Conservation (phyloP, 495 filamentous ascomycete genomes). For the Neurospora sp. region DNA sequence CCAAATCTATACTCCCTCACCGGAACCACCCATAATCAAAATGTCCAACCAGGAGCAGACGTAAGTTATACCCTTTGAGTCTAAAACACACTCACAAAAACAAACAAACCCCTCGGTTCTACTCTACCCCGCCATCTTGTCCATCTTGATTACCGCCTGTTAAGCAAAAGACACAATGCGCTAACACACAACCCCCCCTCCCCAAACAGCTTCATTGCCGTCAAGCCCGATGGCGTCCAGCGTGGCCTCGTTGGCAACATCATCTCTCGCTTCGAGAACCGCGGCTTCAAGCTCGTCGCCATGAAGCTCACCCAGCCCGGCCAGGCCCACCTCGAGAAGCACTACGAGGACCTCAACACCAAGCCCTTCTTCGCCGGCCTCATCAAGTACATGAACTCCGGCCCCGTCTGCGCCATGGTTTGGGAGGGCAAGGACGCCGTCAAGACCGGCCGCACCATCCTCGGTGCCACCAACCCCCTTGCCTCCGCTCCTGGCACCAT, state of each 20-base stretch:
- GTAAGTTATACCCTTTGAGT: conserved; percentile 44
- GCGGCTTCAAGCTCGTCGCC: conserved; percentile 95
- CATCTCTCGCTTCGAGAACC: conserved; percentile 92
- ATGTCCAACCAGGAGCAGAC: conserved; percentile 85
- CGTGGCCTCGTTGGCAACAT: conserved; percentile 95
- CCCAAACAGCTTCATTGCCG: conserved; percentile 78
- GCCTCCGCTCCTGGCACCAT: conserved; percentile 92
- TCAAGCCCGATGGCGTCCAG: conserved; percentile 99
- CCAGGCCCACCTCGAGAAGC: conserved; percentile 92
- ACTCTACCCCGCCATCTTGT: conserved; percentile 20
- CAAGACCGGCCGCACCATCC: conserved; percentile 92
- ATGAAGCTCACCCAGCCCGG: conserved; percentile 85
- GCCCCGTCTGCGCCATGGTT: conserved; percentile 96
- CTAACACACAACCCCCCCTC: not conserved
- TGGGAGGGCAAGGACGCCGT: conserved; percentile 96
- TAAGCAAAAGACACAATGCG: not conserved
- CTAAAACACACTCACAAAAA: no score
- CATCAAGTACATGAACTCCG: conserved; percentile 90
- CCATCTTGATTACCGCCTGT: conserved; percentile 1
- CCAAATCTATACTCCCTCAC: conserved; percentile 14
- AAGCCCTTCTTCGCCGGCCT: conserved; percentile 97
- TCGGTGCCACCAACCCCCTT: conserved; percentile 97
- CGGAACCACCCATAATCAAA: conserved; percentile 38
- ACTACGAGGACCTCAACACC: conserved; percentile 83
- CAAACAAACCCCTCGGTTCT: conserved; percentile 15